Evolutionary conservation across 441 rosid genomes (phyloP), one percentile per base, ranked within the genome.

Genomic region (Mallotus japonicus): DNA sequence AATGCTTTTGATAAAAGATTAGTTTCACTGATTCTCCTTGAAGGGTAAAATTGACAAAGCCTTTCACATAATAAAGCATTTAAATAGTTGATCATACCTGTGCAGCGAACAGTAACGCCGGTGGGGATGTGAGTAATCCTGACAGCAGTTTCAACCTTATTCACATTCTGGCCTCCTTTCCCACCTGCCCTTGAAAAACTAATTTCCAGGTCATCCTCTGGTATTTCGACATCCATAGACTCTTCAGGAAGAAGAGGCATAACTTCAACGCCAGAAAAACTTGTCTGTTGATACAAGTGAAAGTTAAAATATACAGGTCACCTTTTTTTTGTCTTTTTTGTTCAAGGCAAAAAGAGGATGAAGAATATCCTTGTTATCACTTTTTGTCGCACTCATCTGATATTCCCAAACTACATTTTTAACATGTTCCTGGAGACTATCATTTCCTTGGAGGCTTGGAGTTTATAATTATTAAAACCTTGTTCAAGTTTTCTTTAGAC

Each of bases 171-270:
- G 55, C 99, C 99, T 66, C 99, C 97, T 81, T 88, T 90, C 49
- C 99, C 99, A 69, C 99, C 99, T 3, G 99, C 97, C 83, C 99
- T 88, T 4, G 99, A 87, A 78, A 89, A 89, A 73, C 82, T 89
- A 70, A 87, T 86, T 65, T 95, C 97, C 40, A 95, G 87, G 72
- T 92, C 97, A 62, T 95, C 97, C 80, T 95, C 97, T 17, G 97
- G 97, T 80, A 95, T 72, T 77, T 92, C 96, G 62, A 88, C 87
- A 56, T 75, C 78, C 37, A 84, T 32, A 0, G 97, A 92, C 69
- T 90, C 97, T 75, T 95, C 99, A 3, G 96, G 99, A 76, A 95
- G 85, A 80, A 95, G 94, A 67, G 97, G 97, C 99, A 95, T 91
- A 67, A 95, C 93, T 84, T 95, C 97, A 69, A 92, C 90, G n/a